Evolutionary conservation across 176 grass and related monocot species (phyloP), one percentile per base, ranked within the genome.

Genomic region (Eleusine indica): DNA sequence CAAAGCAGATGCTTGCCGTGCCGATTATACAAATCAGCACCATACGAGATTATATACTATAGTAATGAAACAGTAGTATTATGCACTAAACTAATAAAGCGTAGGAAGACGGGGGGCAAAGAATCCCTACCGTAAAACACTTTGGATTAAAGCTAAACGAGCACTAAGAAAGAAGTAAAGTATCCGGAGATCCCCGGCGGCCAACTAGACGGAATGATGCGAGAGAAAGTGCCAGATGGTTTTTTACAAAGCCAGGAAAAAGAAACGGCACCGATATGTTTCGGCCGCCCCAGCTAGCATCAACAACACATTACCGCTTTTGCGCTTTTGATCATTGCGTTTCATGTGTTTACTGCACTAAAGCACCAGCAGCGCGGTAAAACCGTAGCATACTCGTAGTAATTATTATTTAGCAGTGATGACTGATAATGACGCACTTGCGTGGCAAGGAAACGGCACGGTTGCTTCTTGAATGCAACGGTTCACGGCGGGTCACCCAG

Each of bases 1-100:
- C 87, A 74, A 90, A 89, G 90, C 30, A 77, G 85, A 90, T 92
- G 87, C 93, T 84, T 88, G 88, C 61, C 90, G 56, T 92, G 90
- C 70, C 54, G 48, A 71, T 66, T 80, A 66, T 79, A 92, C 80
- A 83, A 89, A 76, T 51, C 68, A 56, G 25, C 44, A 53, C 11
- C 56, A 25, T 30, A 13, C 48, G 22, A 25, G 10, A 41, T 4
- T 80, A 17, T 25, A 7, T 52, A 60, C 56, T 60, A n/a, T 3
- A 22, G 2, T 22, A 22, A 0, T 9, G 2, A 56, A 60, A 22
- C 56, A 60, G 56, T n/a, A 19, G 1, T 60, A 60, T 9, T 6
- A 21, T 14, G 13, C 15, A 75, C 32, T 66, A 68, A 66, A 75
- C 30, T 12, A 74, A 76, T 12, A 74, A 83, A 86, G 75, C 44